Percentiles rank a stretch among this genome's conserved stretches.
These are phyloP conservation scores for Pseudodiploospora longispora DNA, from an alignment of 2,329 filamentous ascomycete species.

Conservation along the genomic window DNA sequence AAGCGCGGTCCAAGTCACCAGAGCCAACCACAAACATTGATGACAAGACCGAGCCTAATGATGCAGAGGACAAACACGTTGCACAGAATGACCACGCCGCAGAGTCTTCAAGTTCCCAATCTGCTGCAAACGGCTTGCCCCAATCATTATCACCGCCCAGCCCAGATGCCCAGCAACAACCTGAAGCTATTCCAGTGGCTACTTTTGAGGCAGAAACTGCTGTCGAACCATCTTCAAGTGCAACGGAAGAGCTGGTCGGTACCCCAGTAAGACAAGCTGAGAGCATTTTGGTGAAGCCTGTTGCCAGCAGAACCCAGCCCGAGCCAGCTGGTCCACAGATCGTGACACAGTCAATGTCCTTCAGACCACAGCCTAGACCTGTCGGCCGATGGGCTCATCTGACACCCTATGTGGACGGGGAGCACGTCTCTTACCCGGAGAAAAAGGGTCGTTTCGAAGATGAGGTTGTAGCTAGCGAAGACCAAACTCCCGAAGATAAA, in stretches of 20 bases:
- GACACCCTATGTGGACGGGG: slow-evolving; percentile 32
- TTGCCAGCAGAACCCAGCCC: neutral
- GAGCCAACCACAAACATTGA: no score
- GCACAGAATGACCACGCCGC: no score
- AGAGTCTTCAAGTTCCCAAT: neutral
- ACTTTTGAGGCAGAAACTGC: slow-evolving; percentile 2
- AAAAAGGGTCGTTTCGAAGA: slow-evolving; percentile 24
- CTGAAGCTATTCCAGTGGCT: neutral
- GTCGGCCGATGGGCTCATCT: slow-evolving; percentile 29
- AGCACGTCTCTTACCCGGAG: slow-evolving; percentile 32
- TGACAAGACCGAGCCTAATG: no score
- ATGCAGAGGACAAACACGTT: no score
- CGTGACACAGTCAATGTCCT: slow-evolving; percentile 2
- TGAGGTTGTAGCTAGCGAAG: slow-evolving; percentile 19
- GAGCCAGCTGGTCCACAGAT: neutral
- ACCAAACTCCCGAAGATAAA: slow-evolving; percentile 24
- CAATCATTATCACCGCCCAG: neutral
- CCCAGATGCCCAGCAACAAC: neutral
- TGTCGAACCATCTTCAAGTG: neutral
- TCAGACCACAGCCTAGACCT: slow-evolving; percentile 21
- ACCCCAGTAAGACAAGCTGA: neutral
- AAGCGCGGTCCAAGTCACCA: no score
- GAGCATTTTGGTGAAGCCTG: neutral
- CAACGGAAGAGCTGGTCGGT: neutral
- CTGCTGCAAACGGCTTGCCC: neutral